These are phyloP conservation scores for Persicaria tinctoria DNA, from an alignment of 148 eudicot species.

Conservation along the genomic window DNA sequence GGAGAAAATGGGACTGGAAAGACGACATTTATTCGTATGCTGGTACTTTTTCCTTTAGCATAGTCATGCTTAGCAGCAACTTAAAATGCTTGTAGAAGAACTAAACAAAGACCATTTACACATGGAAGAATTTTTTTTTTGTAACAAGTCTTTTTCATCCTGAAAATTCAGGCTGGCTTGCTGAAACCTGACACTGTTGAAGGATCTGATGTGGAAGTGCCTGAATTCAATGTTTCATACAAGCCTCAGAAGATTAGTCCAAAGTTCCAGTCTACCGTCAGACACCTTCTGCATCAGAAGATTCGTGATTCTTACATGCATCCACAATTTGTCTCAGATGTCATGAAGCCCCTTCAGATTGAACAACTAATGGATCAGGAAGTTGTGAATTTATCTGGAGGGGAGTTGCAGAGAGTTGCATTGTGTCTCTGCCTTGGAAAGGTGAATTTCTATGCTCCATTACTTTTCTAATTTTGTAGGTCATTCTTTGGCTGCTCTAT, in stretches of 20 bases:
- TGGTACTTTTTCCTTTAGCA: slow-evolving; percentile 38
- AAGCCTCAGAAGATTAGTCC: slow-evolving; percentile 98
- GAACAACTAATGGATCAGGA: slow-evolving; percentile 97
- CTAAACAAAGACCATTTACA: not conserved
- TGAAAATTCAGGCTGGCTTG: slow-evolving; percentile 70
- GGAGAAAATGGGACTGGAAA: slow-evolving; percentile 99
- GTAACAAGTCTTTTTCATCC: not conserved
- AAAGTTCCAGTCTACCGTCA: slow-evolving; percentile 51
- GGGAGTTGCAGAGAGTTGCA: slow-evolving; percentile 97
- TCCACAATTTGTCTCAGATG: slow-evolving; percentile 87
- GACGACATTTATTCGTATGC: slow-evolving; percentile 91
- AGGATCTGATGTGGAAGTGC: slow-evolving; percentile 71
- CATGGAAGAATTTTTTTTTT: not conserved
- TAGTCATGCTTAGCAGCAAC: not conserved
- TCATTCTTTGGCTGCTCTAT: not conserved
- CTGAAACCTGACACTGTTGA: slow-evolving; percentile 74
- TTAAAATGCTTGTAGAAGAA: not conserved
- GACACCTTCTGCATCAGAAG: slow-evolving; percentile 63
- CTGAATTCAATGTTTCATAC: slow-evolving; percentile 87
- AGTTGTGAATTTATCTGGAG: slow-evolving; percentile 90
- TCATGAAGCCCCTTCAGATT: slow-evolving; percentile 91
- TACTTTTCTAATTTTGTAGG: not conserved
- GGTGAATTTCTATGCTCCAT: slow-evolving; percentile 31
- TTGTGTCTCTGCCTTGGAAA: slow-evolving; percentile 81
- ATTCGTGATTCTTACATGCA: slow-evolving; percentile 81